A percentile compares a stretch with the other conserved stretches of the same genome.
Conservation (phyloP, 2,329 filamentous ascomycete species). For the Neofusicoccum umdonicola region DNA sequence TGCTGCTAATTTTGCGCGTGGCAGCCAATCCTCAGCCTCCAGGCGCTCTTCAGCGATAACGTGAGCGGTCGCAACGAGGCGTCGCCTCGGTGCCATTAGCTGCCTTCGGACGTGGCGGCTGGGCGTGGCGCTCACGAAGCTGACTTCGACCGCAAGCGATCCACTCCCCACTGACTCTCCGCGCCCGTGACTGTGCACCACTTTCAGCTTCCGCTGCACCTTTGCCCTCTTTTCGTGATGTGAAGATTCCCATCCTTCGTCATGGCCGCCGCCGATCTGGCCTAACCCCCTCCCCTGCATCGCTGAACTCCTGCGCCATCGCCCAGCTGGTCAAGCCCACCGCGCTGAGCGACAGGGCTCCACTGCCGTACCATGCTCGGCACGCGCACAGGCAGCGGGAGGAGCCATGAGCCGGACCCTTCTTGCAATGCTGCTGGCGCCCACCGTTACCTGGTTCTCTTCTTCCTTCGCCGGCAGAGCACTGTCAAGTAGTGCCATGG, state of each 20-base stretch:
- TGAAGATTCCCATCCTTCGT: slow-evolving; percentile 7
- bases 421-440: slow-evolving; percentile 1
- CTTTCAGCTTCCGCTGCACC: slow-evolving; percentile 13
- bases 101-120: slow-evolving; percentile 14
- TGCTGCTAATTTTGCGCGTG: slow-evolving; percentile 18
- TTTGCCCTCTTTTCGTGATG: slow-evolving; percentile 4
- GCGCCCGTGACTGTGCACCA: slow-evolving; percentile 14
- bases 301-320: slow-evolving; percentile 4
- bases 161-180: slow-evolving; percentile 10
- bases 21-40: slow-evolving; percentile 14
- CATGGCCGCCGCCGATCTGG: slow-evolving; percentile 12
- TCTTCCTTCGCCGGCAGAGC: background rate
- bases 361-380: slow-evolving; percentile 14
- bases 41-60: slow-evolving; percentile 14
- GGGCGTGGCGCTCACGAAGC: slow-evolving; percentile 13
- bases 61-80: slow-evolving; percentile 11
- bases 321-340: slow-evolving; percentile 8
- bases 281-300: slow-evolving; percentile 10
- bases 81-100: slow-evolving; percentile 5
- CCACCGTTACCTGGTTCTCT: background rate
- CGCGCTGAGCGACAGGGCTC: slow-evolving; percentile 6
- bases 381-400: slow-evolving; percentile 15
- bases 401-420: slow-evolving; percentile 16
- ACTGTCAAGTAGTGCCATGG: background rate
- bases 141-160: slow-evolving; percentile 12